A percentile compares a stretch with the other conserved stretches of the same genome.
Evolutionary conservation across 306 rosid genomes (phyloP).

Genomic region (Lagenaria siceraria): DNA sequence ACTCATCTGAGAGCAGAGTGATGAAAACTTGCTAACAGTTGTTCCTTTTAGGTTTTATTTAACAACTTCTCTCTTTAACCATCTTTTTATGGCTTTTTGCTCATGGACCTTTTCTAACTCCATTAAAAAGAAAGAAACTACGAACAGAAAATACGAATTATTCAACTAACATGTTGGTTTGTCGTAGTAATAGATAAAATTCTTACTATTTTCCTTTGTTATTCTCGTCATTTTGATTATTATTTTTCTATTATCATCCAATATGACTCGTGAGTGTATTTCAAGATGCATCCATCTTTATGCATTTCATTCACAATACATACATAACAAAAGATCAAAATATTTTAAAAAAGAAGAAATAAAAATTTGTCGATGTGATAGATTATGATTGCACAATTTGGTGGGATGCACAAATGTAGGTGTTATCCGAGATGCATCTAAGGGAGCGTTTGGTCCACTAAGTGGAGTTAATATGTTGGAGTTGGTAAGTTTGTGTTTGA

Average conservation of each 20-base stretch:
- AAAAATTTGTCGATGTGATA: no score
- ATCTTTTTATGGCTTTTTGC: not conserved
- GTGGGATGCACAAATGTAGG: no score
- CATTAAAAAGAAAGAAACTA: not conserved
- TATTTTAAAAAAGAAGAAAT: no score
- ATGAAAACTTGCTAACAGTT: not conserved
- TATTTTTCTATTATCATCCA: not conserved
- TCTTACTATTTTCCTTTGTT: not conserved
- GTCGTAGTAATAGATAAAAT: not conserved
- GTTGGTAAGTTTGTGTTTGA: no score
- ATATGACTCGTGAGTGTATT: no score
- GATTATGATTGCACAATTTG: no score
- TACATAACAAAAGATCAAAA: no score
- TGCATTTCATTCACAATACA: no score
- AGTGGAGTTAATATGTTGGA: no score
- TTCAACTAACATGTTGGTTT: not conserved
- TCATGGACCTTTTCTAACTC: not conserved
- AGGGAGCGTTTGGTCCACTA: no score
- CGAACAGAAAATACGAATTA: not conserved
- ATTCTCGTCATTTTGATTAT: not conserved
- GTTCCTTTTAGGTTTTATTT: not conserved
- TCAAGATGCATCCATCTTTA: no score
- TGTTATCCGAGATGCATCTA: no score
- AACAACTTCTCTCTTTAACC: not conserved
- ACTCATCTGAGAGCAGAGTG: not conserved